Evolutionary conservation across 2,329 filamentous ascomycete species (phyloP).

Genomic region (Alternaria sp.): DNA sequence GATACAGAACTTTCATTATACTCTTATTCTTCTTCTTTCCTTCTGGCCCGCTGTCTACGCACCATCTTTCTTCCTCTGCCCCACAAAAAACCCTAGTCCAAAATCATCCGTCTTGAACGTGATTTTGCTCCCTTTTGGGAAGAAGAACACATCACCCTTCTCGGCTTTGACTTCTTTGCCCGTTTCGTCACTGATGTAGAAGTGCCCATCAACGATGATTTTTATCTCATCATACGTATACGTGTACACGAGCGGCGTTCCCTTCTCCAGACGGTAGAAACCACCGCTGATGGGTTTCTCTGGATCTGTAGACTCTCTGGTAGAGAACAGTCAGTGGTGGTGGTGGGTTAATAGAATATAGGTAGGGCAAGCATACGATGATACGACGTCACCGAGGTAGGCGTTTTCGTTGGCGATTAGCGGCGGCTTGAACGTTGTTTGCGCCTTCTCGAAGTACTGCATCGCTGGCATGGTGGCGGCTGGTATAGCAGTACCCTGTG

Average conservation of each 20-base stretch:
- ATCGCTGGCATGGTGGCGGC: slow-evolving; percentile 42
- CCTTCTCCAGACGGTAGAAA: slow-evolving; percentile 73
- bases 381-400: slow-evolving; percentile 69
- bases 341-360: not conserved
- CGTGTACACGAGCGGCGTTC: slow-evolving; percentile 71
- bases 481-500: not conserved
- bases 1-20: not conserved
- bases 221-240: slow-evolving; percentile 79
- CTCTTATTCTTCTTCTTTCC: not conserved
- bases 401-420: slow-evolving; percentile 74
- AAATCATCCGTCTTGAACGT: slow-evolving; percentile 70
- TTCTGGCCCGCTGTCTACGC: not conserved
- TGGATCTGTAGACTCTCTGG: slow-evolving; percentile 63
- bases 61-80: slow-evolving; percentile 48
- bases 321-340: not conserved
- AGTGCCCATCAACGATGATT: slow-evolving; percentile 73
- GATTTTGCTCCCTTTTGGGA: slow-evolving; percentile 71
- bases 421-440: slow-evolving; percentile 68
- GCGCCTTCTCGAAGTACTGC: slow-evolving; percentile 65
- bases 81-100: slow-evolving; percentile 67
- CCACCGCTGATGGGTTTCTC: slow-evolving; percentile 69
- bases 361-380: slow-evolving; percentile 53
- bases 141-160: slow-evolving; percentile 73
- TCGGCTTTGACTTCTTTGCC: slow-evolving; percentile 67
- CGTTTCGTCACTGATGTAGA: slow-evolving; percentile 69